Evolutionary conservation across 2,329 filamentous ascomycete genomes (phyloP).

Genomic region (Aspergillus quadricinctus): DNA sequence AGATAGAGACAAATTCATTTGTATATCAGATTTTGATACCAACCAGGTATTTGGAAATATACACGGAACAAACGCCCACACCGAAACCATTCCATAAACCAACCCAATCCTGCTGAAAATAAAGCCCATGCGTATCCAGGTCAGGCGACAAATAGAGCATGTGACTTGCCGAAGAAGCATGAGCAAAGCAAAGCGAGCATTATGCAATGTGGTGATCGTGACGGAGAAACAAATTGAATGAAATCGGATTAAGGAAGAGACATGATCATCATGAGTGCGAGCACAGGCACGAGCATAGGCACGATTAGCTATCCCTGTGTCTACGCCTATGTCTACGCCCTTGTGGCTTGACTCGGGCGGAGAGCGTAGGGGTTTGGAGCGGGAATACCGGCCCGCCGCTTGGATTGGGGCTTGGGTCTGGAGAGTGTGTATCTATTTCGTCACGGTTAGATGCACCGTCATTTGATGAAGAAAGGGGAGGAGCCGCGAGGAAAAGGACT

Average conservation of each 20-base stretch:
- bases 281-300: neutral
- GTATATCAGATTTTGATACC: neutral
- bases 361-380: constrained; percentile 23
- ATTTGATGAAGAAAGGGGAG: neutral
- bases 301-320: neutral
- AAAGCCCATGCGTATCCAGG: neutral
- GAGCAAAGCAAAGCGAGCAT: neutral
- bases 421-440: constrained; percentile 35
- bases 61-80: neutral
- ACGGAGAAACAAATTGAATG: neutral
- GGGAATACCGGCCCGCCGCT: constrained; percentile 34
- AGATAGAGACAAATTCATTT: neutral
- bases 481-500: constrained; percentile 43
- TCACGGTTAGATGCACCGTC: constrained; percentile 8
- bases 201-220: neutral
- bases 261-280: neutral
- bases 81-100: neutral
- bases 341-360: constrained; percentile 5
- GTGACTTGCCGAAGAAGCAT: neutral
- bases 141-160: neutral
- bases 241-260: neutral
- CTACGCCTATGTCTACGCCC: too few relatives aligned
- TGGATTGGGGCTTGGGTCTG: constrained; percentile 37
- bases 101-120: neutral
- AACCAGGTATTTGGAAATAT: neutral